phyloP scores from a whole-genome alignment of 345 rosid species.

The Fremontodendron californicum region DNA sequence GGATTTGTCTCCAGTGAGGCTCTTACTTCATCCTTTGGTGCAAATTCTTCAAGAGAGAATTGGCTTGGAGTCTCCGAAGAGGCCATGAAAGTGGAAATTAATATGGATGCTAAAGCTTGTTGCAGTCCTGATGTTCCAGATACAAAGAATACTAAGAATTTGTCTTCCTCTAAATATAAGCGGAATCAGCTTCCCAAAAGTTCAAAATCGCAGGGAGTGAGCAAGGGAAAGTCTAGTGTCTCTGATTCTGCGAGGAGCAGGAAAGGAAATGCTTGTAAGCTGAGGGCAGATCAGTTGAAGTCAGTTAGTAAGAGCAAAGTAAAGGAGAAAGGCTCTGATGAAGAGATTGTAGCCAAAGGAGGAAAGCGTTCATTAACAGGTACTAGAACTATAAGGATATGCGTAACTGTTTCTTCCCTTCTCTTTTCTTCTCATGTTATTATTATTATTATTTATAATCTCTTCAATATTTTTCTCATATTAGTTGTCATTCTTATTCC shows the following conservation, averaged over 20 bases:
- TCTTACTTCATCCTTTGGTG: constrained; percentile 24
- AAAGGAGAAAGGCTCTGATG: constrained; percentile 32
- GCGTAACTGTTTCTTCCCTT: not conserved
- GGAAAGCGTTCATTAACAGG: constrained; percentile 44
- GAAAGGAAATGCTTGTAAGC: constrained; percentile 35
- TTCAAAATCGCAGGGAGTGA: constrained; percentile 44
- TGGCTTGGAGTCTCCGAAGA: constrained; percentile 28
- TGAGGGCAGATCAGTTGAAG: constrained; percentile 32
- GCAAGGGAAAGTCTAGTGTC: constrained; percentile 45
- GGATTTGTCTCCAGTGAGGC: constrained; percentile 23
- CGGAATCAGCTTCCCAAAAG: constrained; percentile 27
- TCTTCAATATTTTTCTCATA: not conserved
- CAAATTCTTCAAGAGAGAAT: constrained; percentile 33
- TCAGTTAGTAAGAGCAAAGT: constrained; percentile 30
- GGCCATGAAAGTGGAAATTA: constrained; percentile 19
- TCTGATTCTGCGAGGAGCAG: constrained; percentile 40
- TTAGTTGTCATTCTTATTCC: constrained; percentile 3
- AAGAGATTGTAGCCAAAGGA: constrained; percentile 26
- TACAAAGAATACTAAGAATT: constrained; percentile 22
- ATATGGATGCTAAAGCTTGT: constrained; percentile 20
- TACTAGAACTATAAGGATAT: constrained; percentile 28
- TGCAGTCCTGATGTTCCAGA: constrained; percentile 22
- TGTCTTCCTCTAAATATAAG: constrained; percentile 36
- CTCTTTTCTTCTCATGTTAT: not conserved
- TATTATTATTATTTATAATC: not conserved